A percentile compares a stretch with the other conserved stretches of the same genome.
Evolutionary conservation across 208 protist genomes (phyloP).

Genomic region (Vickermania spadyakhi): DNA sequence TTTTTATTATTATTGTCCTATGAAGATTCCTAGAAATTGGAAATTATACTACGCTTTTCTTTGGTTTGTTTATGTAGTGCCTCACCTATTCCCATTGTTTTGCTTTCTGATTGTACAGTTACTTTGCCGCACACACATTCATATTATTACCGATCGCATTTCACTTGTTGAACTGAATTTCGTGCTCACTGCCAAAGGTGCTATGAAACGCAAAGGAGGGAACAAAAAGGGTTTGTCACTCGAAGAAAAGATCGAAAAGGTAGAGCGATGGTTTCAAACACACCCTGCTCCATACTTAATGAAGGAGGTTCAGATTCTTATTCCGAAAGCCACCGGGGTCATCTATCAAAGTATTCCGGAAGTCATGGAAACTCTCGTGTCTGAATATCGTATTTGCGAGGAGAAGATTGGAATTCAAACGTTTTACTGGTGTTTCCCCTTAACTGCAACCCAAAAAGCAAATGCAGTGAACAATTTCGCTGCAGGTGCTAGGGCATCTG

Average conservation of each 20-base stretch:
- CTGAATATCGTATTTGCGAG: constrained; percentile 48
- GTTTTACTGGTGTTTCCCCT: constrained; percentile 75
- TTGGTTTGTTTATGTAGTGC: too few species aligned
- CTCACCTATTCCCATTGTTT: too few species aligned
- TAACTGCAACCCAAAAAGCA: constrained; percentile 21
- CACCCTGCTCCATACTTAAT: constrained; percentile 70
- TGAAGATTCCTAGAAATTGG: too few species aligned
- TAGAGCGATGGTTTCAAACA: constrained; percentile 46
- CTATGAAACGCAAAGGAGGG: constrained; percentile 4
- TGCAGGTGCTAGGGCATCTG: constrained; percentile 3
- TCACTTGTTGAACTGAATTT: not conserved
- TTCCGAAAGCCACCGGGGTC: constrained; percentile 66
- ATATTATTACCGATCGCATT: too few species aligned
- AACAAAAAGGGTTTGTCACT: constrained; percentile 81
- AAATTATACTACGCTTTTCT: too few species aligned
- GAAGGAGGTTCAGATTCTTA: constrained; percentile 52
- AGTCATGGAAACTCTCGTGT: constrained; percentile 66
- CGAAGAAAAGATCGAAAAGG: constrained; percentile 62
- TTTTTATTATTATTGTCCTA: too few species aligned
- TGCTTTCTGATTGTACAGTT: too few species aligned
- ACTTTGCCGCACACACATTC: too few species aligned
- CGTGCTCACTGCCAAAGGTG: not conserved
- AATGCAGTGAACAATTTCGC: constrained; percentile 5
- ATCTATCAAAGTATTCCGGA: constrained; percentile 79
- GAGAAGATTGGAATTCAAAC: constrained; percentile 68